Base-by-base conservation (phyloP, 2,329 filamentous ascomycete species). In the Fusarium setosum region DNA sequence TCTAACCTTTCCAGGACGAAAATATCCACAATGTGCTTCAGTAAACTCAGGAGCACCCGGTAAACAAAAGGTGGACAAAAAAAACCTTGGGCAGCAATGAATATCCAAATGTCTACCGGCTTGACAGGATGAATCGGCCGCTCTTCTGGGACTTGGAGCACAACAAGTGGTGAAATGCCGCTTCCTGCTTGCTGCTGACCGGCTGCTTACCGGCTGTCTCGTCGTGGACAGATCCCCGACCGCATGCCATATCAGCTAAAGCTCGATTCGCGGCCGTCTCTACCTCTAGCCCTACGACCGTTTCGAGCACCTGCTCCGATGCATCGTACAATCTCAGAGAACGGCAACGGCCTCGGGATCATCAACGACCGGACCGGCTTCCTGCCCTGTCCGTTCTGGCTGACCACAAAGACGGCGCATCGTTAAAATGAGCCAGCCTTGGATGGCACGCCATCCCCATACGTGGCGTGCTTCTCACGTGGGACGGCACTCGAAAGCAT, bases 1-100 rank as follows among this genome's bases (percentile, higher is more conserved):
- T 56, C 66, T 69, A 69, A 63, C 65, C 65, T 37, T 59, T 68
- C 65, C 65, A 54, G 65, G 65, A 68, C 51, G 31, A 26, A 5
- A 23, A 58, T 68, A 59, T 59, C 65, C 65, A 68, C 65, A 68
- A 37, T 37, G 38, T 45, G 45, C 56, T 64, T 59, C 49, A 53
- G 37, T 56, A 35, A 55, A 59, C 31, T 64, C 48, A 41, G 24
- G 13, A 29, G n/a, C 23, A 51, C 48, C 15, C 17, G 31, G 38
- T 50, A 48, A 56, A 21, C 41, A 35, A 5, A 31, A 18, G 15
- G 37, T 41, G 53, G 45, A 65, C 48, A 48, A 40, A 29, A 65
- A 44, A 31, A 11, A n/a, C n/a, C 32, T 49, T 32, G 24, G 34
- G 37, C 42, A 45, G 48, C 52, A 55, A 35, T 24, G 24, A 47